Base-by-base conservation (phyloP, 75 land plant species). In the Isoetes taiwanensis region DNA sequence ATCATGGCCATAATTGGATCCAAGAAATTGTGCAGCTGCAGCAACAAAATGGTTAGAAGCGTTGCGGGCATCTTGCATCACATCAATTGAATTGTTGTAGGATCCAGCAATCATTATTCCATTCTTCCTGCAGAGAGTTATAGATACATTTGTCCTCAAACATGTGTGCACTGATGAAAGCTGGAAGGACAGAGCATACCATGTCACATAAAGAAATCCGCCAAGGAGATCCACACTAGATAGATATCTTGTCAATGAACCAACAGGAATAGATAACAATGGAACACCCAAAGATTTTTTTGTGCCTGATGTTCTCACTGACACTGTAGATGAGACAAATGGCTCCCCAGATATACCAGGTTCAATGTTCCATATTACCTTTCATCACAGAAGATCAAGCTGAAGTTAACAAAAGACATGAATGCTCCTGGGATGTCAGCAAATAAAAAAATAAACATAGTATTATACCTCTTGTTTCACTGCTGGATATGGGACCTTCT, bases 191-290 rank as follows among this genome's bases (percentile, higher is more conserved):
- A 6, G 25, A 6, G 25, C 16, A 23, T 46, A 46, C 50, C 50
- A 46, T 16, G 25, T 23, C 16, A 46, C 50, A 23, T 46, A 46
- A 46, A 46, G 50, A 46, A 46, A 46, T 46, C 50, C 50, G 5
- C 50, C 50, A 46, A 46, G 50, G 8, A 46, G 19, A 23, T 46
- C 50, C n/a, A 46, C 50, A 19, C 25, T 46, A 46, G 50, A 46
- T 46, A 46, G 25, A 46, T 46, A 46, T 5, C 23, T 46, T 16
- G 50, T 46, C n/a, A 46, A 46, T 16, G 16, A 19, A 19, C 4
- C 23, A 6, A 46, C 6, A 23, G 50, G 25, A 6, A 23, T 46
- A 6, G 50, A 19, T 16, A 46, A 6, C n/a, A 23, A 19, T n/a
- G 50, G 25, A 4, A 46, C 50, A n/a, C 50, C 50, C 4, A 46